phyloP scores from a whole-genome alignment of 2,329 filamentous ascomycete species.

The Bretziella fagacearum region DNA sequence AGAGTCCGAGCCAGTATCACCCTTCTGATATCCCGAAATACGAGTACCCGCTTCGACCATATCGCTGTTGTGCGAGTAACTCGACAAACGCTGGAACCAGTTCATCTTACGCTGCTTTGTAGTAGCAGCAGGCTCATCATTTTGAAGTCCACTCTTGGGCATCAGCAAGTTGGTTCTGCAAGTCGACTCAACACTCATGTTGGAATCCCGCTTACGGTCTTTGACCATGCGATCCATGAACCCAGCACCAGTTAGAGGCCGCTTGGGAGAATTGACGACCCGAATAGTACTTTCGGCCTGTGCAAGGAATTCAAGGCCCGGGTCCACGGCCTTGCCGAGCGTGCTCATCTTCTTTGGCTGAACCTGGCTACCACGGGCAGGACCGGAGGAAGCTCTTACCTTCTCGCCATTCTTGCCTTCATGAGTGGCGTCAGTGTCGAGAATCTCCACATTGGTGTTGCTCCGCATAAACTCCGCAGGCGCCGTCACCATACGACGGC shows the following conservation, averaged over 20 bases:
- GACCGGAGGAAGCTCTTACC: conserved; percentile 5
- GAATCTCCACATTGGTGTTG: conserved; percentile 19
- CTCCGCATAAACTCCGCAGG: conserved; percentile 24
- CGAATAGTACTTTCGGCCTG: conserved; percentile 36
- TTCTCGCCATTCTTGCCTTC: conserved; percentile 1
- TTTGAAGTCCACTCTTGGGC: conserved; percentile 1
- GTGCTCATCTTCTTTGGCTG: background rate
- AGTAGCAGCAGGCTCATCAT: conserved; percentile 19
- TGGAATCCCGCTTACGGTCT: conserved; percentile 12
- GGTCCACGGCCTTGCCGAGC: conserved; percentile 15
- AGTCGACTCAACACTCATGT: background rate
- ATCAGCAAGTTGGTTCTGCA: background rate
- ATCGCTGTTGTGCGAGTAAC: conserved; percentile 10
- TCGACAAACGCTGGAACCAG: conserved; percentile 32
- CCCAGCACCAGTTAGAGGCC: conserved; percentile 9
- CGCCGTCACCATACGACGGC: conserved; percentile 30
- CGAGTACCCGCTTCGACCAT: conserved; percentile 9
- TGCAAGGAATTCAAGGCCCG: conserved; percentile 29
- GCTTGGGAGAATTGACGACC: conserved; percentile 33
- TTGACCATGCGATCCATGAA: conserved; percentile 13
- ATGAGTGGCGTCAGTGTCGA: conserved; percentile 3
- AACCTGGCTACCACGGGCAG: background rate
- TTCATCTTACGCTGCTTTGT: conserved; percentile 27
- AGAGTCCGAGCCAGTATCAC: conserved; percentile 5
- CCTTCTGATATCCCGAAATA: background rate